These are phyloP conservation scores for Drosera capensis DNA, from an alignment of 148 eudicot genomes.

Conservation along the genomic window DNA sequence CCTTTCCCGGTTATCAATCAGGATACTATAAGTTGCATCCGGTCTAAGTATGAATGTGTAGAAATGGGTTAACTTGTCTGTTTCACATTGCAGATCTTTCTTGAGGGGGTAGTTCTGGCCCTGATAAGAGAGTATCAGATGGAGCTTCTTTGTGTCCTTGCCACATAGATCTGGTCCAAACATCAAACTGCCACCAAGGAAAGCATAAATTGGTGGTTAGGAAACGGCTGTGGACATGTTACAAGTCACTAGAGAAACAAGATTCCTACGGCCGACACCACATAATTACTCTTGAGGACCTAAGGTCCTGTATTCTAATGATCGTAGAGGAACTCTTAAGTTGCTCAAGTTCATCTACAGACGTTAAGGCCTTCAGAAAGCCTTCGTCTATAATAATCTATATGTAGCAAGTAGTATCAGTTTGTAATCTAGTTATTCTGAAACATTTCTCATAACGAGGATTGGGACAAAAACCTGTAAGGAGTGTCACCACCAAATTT, in stretches of 20 bases:
- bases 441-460: not conserved
- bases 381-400: too few species aligned
- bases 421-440: not conserved
- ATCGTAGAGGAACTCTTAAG: too few species aligned
- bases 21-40: constrained; percentile 78
- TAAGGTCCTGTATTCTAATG: too few species aligned
- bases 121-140: constrained; percentile 65
- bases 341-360: too few species aligned
- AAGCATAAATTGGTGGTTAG: not conserved
- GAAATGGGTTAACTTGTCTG: constrained; percentile 86
- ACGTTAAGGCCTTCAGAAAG: too few species aligned
- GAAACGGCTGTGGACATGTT: not conserved
- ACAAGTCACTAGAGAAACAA: not conserved
- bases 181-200: constrained; percentile 39
- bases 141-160: constrained; percentile 64
- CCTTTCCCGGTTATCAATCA: constrained; percentile 69
- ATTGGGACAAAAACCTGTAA: constrained; percentile 33
- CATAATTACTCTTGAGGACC: too few species aligned
- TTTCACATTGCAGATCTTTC: constrained; percentile 66
- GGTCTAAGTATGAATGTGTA: constrained; percentile 87
- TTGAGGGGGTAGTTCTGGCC: constrained; percentile 72
- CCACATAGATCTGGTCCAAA: constrained; percentile 94
- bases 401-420: not conserved
- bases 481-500: constrained; percentile 89
- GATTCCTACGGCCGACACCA: too few species aligned